Percentiles rank a stretch among this genome's conserved stretches.
These are phyloP conservation scores for Metarhizium album DNA, from an alignment of 2,329 filamentous ascomycete species.

Conservation along the genomic window DNA sequence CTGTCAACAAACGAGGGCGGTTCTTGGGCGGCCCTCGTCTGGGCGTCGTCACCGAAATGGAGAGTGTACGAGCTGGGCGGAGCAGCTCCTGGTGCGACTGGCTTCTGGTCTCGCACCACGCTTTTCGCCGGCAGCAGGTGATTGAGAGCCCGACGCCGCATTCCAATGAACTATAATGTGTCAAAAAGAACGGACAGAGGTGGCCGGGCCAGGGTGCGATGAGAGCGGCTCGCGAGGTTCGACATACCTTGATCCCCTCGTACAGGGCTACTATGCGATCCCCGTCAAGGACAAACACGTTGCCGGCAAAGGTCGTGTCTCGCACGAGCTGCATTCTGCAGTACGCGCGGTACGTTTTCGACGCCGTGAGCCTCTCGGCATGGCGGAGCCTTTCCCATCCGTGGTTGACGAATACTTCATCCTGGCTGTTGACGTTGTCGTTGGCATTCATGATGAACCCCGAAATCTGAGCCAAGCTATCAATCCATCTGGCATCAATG, in stretches of 20 bases:
- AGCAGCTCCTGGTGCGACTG: not conserved
- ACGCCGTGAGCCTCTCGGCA: not conserved
- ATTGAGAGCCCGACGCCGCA: not conserved
- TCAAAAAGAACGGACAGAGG: not conserved
- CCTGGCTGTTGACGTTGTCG: slow-evolving; percentile 40
- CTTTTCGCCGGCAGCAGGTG: not conserved
- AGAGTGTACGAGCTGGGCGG: not conserved
- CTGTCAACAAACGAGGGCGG: not conserved
- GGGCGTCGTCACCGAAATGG: not conserved
- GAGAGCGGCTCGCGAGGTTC: not conserved
- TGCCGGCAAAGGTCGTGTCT: slow-evolving; percentile 34
- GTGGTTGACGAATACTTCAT: slow-evolving; percentile 48
- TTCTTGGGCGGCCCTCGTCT: not conserved
- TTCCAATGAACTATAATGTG: not conserved
- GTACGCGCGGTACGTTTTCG: slow-evolving; percentile 36
- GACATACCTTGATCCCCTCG: slow-evolving; percentile 35
- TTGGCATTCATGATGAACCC: slow-evolving; percentile 52
- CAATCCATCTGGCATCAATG: slow-evolving; percentile 32
- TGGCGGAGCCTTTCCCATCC: slow-evolving; percentile 28
- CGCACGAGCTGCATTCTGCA: slow-evolving; percentile 44
- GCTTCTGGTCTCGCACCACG: not conserved
- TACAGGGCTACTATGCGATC: slow-evolving; percentile 35
- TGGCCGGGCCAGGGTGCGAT: not conserved
- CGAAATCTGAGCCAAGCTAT: slow-evolving; percentile 47
- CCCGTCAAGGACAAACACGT: slow-evolving; percentile 45